Evolutionary conservation across 2,329 filamentous ascomycete genomes (phyloP).

Genomic region (Leptographium galeiforme): DNA sequence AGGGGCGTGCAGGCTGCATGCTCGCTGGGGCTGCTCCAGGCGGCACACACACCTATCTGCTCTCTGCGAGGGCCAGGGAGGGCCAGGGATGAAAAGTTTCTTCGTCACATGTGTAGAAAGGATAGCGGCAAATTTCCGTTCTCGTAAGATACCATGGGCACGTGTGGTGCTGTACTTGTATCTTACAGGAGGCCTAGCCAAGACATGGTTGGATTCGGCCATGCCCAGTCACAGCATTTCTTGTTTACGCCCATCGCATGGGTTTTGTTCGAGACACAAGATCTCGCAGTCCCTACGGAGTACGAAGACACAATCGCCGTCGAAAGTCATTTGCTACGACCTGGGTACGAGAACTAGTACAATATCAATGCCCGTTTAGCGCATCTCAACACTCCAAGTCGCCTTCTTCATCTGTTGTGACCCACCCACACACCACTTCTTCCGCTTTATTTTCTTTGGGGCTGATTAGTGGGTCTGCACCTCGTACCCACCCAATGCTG

Average conservation of each 20-base stretch:
- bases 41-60: background rate
- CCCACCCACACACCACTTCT: background rate
- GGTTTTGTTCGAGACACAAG: too few relatives aligned
- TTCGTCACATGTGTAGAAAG: slow-evolving; percentile 1
- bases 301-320: too few relatives aligned
- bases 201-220: too few relatives aligned
- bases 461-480: background rate
- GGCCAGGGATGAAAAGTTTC: background rate
- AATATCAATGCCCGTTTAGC: too few relatives aligned
- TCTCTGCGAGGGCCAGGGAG: background rate
- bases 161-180: background rate
- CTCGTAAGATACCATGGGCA: background rate
- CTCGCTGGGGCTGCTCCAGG: background rate
- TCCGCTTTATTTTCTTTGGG: slow-evolving; percentile 2
- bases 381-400: too few relatives aligned
- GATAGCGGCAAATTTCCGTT: background rate
- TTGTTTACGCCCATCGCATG: too few relatives aligned
- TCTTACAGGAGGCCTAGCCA: too few relatives aligned
- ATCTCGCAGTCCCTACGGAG: too few relatives aligned
- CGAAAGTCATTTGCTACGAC: too few relatives aligned
- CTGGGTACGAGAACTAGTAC: too few relatives aligned
- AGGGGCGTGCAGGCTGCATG: too few relatives aligned
- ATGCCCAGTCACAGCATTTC: too few relatives aligned
- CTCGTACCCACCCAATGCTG: background rate
- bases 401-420: background rate